Conservation (phyloP, 768 basidiomycete species). For the Tubosaeta sp. region DNA sequence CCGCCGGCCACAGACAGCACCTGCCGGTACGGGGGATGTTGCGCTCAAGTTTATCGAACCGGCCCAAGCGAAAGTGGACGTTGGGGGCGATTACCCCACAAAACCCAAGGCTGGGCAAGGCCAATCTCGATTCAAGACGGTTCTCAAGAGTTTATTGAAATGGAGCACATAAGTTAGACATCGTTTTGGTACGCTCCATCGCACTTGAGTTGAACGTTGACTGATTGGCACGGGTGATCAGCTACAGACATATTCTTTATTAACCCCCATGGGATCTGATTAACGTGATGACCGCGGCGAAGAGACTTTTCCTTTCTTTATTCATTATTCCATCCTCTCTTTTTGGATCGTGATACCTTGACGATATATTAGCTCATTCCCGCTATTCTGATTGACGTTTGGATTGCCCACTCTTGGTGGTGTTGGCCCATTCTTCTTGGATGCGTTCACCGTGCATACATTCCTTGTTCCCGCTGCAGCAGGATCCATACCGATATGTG, state of each 20-base stretch:
- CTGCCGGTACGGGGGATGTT: conserved; percentile 9
- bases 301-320: not conserved
- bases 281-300: not conserved
- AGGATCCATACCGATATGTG: not conserved
- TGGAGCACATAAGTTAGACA: conserved; percentile 4
- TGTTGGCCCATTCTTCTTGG: not conserved
- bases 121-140: conserved; percentile 14
- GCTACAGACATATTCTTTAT: not conserved
- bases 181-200: conserved; percentile 1
- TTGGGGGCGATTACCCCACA: not conserved
- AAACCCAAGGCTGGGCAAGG: not conserved
- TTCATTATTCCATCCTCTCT: not conserved
- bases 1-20: conserved; percentile 26
- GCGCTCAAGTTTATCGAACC: conserved; percentile 16
- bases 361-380: not conserved
- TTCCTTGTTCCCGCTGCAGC: not conserved
- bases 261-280: not conserved
- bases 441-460: not conserved
- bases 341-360: not conserved
- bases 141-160: conserved; percentile 17
- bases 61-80: not conserved
- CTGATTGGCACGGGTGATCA: not conserved
- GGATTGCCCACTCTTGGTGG: not conserved
- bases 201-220: not conserved
- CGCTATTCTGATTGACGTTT: not conserved